phyloP scores from a whole-genome alignment of 352 stramenopile species.

The Phytophthora sp. region DNA sequence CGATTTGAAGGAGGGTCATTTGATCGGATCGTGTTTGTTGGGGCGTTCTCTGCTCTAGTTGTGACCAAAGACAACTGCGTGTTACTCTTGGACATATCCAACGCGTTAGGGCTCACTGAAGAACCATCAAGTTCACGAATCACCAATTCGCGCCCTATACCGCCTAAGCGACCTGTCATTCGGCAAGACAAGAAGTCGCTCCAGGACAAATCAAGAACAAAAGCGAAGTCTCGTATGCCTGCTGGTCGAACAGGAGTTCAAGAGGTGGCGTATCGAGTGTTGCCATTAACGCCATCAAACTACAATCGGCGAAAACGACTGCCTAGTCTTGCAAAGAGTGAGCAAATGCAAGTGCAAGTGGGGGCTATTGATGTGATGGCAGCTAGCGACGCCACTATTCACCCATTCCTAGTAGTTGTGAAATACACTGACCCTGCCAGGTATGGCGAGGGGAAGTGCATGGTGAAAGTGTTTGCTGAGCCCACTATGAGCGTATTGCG shows the following conservation, averaged over 20 bases:
- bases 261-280: slow-evolving; percentile 47
- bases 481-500: slow-evolving; percentile 21
- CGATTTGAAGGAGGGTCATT: slow-evolving; percentile 10
- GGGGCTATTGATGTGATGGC: slow-evolving; percentile 25
- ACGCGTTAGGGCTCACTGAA: slow-evolving; percentile 13
- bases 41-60: slow-evolving; percentile 27
- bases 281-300: slow-evolving; percentile 27
- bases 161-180: background rate
- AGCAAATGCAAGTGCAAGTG: slow-evolving; percentile 15
- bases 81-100: slow-evolving; percentile 45
- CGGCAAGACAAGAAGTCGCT: background rate
- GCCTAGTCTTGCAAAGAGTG: slow-evolving; percentile 12
- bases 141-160: background rate
- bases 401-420: slow-evolving; percentile 36
- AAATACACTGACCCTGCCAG: slow-evolving; percentile 13
- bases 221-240: slow-evolving; percentile 7
- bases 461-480: slow-evolving; percentile 48
- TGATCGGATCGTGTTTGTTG: slow-evolving; percentile 45
- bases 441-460: slow-evolving; percentile 7
- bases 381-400: slow-evolving; percentile 12
- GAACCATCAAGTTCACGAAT: background rate
- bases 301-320: slow-evolving; percentile 24
- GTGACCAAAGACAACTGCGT: slow-evolving; percentile 36
- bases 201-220: slow-evolving; percentile 11
- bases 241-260: background rate